Conservation (phyloP, 2,329 filamentous ascomycete genomes). For the Dryadomyces quercus-mongolicae region DNA sequence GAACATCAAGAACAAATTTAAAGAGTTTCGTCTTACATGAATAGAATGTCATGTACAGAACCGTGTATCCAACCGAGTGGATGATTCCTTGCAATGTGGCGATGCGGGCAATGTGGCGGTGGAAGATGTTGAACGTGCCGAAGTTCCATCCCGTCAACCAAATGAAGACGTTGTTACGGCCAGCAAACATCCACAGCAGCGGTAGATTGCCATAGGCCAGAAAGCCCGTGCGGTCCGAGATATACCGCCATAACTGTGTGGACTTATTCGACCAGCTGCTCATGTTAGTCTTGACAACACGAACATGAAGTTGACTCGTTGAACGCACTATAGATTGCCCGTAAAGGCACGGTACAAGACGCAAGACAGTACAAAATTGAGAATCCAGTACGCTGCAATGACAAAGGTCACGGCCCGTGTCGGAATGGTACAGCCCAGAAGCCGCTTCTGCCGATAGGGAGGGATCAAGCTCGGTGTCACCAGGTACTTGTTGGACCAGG, state of each 20-base stretch:
- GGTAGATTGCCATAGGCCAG: conserved; percentile 10
- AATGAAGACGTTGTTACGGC: conserved; percentile 53
- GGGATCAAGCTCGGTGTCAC: conserved; percentile 8
- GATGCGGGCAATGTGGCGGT: conserved; percentile 52
- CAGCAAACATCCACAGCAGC: conserved; percentile 37
- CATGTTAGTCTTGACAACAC: not conserved
- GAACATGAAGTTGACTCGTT: not conserved
- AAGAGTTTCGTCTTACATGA: not conserved
- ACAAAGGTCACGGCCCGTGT: conserved; percentile 12
- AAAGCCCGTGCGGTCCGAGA: conserved; percentile 13
- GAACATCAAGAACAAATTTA: not conserved
- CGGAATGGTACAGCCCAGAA: conserved; percentile 13
- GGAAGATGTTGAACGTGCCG: conserved; percentile 52
- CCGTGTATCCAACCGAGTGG: conserved; percentile 23
- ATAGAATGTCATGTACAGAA: not conserved
- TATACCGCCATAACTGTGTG: conserved; percentile 8
- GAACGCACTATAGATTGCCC: not conserved
- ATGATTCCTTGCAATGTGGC: conserved; percentile 48
- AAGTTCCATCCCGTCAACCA: conserved; percentile 60
- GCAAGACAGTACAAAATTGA: conserved; percentile 5
- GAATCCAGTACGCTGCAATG: conserved; percentile 9
- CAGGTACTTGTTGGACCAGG: conserved; percentile 8
- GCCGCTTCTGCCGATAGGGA: conserved; percentile 7
- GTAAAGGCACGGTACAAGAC: not conserved
- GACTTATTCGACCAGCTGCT: not conserved